Conservation (phyloP, 257 asterid species). For the Paraleonurus japonicus region DNA sequence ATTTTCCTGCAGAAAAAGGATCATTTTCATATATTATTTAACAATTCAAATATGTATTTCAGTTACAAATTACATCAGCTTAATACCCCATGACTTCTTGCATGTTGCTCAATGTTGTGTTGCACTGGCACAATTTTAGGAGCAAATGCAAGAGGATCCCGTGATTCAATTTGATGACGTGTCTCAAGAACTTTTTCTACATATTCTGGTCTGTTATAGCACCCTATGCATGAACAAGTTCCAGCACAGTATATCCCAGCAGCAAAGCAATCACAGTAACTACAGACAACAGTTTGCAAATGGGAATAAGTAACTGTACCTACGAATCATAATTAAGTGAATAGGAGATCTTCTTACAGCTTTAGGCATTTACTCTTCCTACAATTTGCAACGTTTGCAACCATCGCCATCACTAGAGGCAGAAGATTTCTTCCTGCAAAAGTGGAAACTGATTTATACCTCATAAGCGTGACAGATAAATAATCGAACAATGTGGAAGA, state of each 20-base stretch:
- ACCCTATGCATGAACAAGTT: constrained; percentile 72
- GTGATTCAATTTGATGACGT: constrained; percentile 54
- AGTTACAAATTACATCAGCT: constrained; percentile 15
- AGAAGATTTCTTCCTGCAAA: constrained; percentile 50
- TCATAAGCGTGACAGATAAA: constrained; percentile 13
- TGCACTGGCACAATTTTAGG: constrained; percentile 48
- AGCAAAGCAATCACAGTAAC: constrained; percentile 89
- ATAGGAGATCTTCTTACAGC: constrained; percentile 51
- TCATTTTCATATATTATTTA: constrained; percentile 10
- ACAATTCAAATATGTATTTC: constrained; percentile 7
- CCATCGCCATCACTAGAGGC: constrained; percentile 48
- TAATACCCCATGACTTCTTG: constrained; percentile 45
- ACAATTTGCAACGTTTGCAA: constrained; percentile 79
- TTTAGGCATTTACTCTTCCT: constrained; percentile 75
- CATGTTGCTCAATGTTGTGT: constrained; percentile 32
- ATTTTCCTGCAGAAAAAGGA: constrained; percentile 44
- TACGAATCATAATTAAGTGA: constrained; percentile 18
- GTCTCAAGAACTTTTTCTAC: constrained; percentile 58
- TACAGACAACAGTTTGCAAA: constrained; percentile 37
- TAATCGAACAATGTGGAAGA: constrained; percentile 3
- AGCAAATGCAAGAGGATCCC: constrained; percentile 79
- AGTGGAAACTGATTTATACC: constrained; percentile 18
- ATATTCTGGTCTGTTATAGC: constrained; percentile 65
- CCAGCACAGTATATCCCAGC: constrained; percentile 70
- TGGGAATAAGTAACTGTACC: constrained; percentile 3